Base-by-base conservation (phyloP, 208 protist species). In the Acanthamoeba pearcei region DNA sequence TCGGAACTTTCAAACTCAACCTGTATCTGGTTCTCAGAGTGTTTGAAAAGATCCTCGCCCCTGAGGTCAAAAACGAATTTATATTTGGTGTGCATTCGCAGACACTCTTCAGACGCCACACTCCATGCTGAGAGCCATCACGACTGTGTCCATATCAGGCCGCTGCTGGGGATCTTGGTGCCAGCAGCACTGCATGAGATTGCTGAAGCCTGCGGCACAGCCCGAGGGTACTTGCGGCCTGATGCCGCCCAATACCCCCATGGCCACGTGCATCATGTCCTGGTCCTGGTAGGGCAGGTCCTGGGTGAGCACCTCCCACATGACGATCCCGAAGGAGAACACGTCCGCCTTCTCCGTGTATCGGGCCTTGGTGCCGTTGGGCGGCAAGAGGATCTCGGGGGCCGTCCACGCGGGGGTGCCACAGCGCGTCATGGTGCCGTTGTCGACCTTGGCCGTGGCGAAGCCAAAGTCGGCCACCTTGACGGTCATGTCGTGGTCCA, bases 141-240 rank as follows among this genome's bases (percentile, higher is more conserved):
- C 24, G 3, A 90, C 83, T 22, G 68, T 53, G 17, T 57, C 17
- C 51, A 90, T 90, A 0, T 24, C 29, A 55, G 83, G 83, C 51
- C 83, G 10, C 53, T 90, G 68, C 5, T 90, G 51, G 19, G 83
- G 83, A 3, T 42, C 27, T 38, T 90, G 53, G 60, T 90, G 83
- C 83, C 83, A 90, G 60, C 83, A 90, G 19, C 38, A 6, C 38
- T 90, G n/a, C 51, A 90, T 57, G 29, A 90, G n/a, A 53, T 57
- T 8, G 24, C 49, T 66, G 35, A 90, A 90, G 19, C n/a, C 27
- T 12, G 13, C 19, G 0, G 83, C 32, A 24, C 32, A 70, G 27
- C 68, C 83, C 38, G 51, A 19, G 0, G 83, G 83, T 15, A 90
- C 60, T n/a, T 6, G 46, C 6, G 46, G 46, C 6, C 46, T 2